Percentiles rank a stretch among this genome's conserved stretches.
phyloP scores from a whole-genome alignment of 202 grass and related monocot species.

The Saccharum hybrid region DNA sequence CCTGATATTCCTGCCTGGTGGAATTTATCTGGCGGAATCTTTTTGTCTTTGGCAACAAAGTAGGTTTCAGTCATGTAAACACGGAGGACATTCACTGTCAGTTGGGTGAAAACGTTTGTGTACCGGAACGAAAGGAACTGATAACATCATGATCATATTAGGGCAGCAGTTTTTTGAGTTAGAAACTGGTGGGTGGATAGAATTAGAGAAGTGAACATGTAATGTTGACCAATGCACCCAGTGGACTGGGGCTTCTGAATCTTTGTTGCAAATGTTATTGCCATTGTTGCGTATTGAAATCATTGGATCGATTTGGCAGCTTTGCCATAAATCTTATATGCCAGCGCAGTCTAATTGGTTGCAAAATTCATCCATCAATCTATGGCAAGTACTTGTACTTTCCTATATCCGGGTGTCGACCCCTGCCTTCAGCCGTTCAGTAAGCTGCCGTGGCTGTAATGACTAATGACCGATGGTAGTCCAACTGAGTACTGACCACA shows the following conservation, averaged over 20 bases:
- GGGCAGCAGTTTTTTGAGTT: neutral
- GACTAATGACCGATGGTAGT: neutral
- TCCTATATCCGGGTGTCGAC: neutral
- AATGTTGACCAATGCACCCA: neutral
- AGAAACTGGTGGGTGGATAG: neutral
- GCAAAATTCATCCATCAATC: neutral
- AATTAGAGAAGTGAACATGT: neutral
- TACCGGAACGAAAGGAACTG: neutral
- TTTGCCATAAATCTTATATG: neutral
- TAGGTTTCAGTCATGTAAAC: conserved; percentile 13
- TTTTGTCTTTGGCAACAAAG: neutral
- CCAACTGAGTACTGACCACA: neutral
- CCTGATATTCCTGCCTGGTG: neutral
- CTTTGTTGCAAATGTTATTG: conserved; percentile 1
- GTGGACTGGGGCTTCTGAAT: neutral
- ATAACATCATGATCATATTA: neutral
- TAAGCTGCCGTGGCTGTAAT: no score
- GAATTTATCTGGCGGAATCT: neutral
- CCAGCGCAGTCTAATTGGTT: neutral
- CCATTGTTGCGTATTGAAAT: neutral
- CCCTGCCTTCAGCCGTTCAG: neutral
- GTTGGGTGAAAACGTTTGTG: neutral
- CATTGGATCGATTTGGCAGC: neutral
- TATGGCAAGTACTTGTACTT: neutral
- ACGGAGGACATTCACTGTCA: neutral